A percentile compares a stretch with the other conserved stretches of the same genome.
These are phyloP conservation scores for Linnemannia exigua DNA, from an alignment of 192 early-diverging fungal genomes.

Conservation along the genomic window DNA sequence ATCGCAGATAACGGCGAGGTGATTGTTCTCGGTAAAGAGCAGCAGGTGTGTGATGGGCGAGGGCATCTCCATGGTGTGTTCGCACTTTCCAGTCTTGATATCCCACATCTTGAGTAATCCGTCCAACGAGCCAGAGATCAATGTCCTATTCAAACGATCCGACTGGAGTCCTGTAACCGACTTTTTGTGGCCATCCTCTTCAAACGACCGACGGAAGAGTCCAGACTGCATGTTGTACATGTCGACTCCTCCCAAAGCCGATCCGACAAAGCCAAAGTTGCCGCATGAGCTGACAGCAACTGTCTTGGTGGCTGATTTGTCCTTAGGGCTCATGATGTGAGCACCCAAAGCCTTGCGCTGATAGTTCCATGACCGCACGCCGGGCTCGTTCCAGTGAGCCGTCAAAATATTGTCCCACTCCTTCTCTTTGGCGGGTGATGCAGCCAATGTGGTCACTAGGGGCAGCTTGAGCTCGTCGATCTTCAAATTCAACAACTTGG, in stretches of 20 bases:
- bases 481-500: constrained; percentile 69
- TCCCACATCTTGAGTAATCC: constrained; percentile 90
- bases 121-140: constrained; percentile 89
- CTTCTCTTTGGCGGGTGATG: constrained; percentile 70
- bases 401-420: constrained; percentile 96
- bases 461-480: constrained; percentile 82
- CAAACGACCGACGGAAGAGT: constrained; percentile 77
- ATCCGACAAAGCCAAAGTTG: constrained; percentile 94
- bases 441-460: constrained; percentile 80
- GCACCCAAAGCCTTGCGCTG: constrained; percentile 83
- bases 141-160: constrained; percentile 77
- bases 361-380: constrained; percentile 87
- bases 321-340: constrained; percentile 73
- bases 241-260: constrained; percentile 81
- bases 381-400: constrained; percentile 81
- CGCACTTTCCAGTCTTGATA: constrained; percentile 74
- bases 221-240: constrained; percentile 99
- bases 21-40: constrained; percentile 79
- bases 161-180: constrained; percentile 84
- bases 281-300: constrained; percentile 90
- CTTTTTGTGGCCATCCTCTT: constrained; percentile 80
- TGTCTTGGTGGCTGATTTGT: constrained; percentile 70
- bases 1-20: constrained; percentile 88
- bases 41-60: constrained; percentile 73
- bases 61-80: constrained; percentile 75